Evolutionary conservation across 2,329 filamentous ascomycete species (phyloP).

Genomic region (Plectosphaerella cucumerina): DNA sequence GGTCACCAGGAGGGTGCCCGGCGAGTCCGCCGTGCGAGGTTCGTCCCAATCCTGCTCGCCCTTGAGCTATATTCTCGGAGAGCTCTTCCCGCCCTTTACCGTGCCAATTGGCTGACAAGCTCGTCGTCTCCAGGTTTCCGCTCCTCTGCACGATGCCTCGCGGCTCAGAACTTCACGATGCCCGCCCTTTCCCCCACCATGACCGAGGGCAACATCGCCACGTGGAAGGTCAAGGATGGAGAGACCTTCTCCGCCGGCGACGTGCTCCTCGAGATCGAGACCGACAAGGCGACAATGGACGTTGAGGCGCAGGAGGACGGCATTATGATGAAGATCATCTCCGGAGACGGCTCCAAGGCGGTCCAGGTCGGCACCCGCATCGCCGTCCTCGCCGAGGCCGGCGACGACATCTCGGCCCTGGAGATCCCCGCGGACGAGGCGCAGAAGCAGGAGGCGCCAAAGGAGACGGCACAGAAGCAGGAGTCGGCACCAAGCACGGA

Average conservation of each 20-base stretch:
- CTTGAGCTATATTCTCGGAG: constrained; percentile 4
- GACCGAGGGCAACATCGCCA: constrained; percentile 87
- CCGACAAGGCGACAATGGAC: constrained; percentile 92
- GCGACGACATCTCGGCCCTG: constrained; percentile 71
- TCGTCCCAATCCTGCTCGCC: constrained; percentile 22
- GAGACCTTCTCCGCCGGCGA: constrained; percentile 79
- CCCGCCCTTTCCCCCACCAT: constrained; percentile 87
- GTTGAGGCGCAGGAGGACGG: constrained; percentile 91
- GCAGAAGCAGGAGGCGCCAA: constrained; percentile 14
- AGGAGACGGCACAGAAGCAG: constrained; percentile 17
- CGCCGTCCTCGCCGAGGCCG: constrained; percentile 75
- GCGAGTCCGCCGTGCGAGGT: constrained; percentile 56
- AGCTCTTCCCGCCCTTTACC: not conserved
- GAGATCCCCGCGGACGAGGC: constrained; percentile 70
- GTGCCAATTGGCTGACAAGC: constrained; percentile 6
- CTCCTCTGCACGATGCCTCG: constrained; percentile 58
- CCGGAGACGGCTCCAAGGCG: constrained; percentile 68
- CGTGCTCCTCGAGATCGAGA: constrained; percentile 88
- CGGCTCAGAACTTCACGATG: constrained; percentile 87
- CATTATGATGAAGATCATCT: constrained; percentile 76
- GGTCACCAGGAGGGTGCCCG: constrained; percentile 47
- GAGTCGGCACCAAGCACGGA: constrained; percentile 16
- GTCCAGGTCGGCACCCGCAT: constrained; percentile 78
- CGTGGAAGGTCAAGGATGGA: constrained; percentile 84
- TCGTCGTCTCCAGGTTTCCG: constrained; percentile 50